Conservation (phyloP, 1,284 basidiomycete species). For the Sporisorium scitamineum region DNA sequence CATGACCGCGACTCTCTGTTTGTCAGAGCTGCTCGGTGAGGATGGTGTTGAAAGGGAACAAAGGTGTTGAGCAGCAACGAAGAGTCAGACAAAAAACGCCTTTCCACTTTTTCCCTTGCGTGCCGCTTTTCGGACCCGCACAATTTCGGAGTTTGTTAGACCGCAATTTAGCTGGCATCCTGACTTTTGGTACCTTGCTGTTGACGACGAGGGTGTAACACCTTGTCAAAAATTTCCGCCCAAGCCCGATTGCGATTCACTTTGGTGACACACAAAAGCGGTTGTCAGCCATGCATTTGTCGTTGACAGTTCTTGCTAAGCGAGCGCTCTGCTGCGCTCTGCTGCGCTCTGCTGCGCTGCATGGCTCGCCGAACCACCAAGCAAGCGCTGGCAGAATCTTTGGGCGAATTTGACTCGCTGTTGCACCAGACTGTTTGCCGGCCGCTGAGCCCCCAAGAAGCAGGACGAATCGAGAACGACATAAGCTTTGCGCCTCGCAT, state of each 20-base stretch:
- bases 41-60: neutral
- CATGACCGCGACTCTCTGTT: constrained; percentile 2
- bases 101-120: neutral
- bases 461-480: no score
- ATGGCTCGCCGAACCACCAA: neutral
- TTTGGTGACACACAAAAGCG: neutral
- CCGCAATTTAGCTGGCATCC: no score
- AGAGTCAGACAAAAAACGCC: neutral
- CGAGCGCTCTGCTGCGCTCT: neutral
- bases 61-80: no score
- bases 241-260: neutral
- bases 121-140: neutral
- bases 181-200: no score
- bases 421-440: no score
- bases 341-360: neutral
- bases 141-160: neutral
- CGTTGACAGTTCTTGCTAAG: constrained; percentile 2
- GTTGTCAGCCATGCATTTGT: constrained; percentile 1
- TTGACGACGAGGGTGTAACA: neutral
- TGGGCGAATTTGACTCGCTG: no score
- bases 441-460: no score
- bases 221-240: neutral
- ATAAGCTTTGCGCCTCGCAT: constrained; percentile 1
- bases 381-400: no score
- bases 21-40: neutral